These are phyloP conservation scores for Podaxis mareebaensis DNA, from an alignment of 768 basidiomycete genomes.

Conservation along the genomic window DNA sequence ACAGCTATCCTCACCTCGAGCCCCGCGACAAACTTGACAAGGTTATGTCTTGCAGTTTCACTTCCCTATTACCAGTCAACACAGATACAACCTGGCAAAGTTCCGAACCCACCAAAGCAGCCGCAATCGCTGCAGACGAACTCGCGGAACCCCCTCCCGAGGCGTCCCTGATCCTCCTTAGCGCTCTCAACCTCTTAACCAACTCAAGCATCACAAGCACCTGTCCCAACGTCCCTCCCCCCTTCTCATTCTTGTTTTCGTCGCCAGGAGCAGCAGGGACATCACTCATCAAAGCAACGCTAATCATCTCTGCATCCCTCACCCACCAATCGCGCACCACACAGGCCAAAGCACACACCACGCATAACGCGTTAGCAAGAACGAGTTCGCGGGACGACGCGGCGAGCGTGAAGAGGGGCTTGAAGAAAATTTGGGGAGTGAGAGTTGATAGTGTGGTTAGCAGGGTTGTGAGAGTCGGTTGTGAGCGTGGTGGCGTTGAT, in stretches of 20 bases:
- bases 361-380: conserved; percentile 58
- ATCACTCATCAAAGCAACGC: conserved; percentile 66
- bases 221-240: conserved; percentile 50
- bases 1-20: conserved; percentile 59
- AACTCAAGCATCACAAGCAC: conserved; percentile 62
- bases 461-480: conserved; percentile 41
- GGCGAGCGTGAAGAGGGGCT: conserved; percentile 69
- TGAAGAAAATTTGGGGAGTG: conserved; percentile 69
- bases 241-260: conserved; percentile 31
- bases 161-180: conserved; percentile 42
- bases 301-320: conserved; percentile 72
- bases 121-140: not conserved
- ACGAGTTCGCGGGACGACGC: conserved; percentile 62
- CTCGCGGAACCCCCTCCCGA: not conserved
- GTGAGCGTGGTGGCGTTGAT: not conserved
- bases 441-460: conserved; percentile 49
- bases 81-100: not conserved
- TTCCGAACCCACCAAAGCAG: conserved; percentile 28
- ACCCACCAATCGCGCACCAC: conserved; percentile 67
- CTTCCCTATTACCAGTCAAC: conserved; percentile 23
- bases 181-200: conserved; percentile 48
- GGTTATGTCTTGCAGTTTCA: conserved; percentile 32
- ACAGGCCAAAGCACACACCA: conserved; percentile 49
- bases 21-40: conserved; percentile 47
- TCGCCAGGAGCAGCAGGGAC: conserved; percentile 22